Evolutionary conservation across 345 rosid genomes (phyloP), one percentile per base, ranked within the genome.

Genomic region (Angophora floribunda): DNA sequence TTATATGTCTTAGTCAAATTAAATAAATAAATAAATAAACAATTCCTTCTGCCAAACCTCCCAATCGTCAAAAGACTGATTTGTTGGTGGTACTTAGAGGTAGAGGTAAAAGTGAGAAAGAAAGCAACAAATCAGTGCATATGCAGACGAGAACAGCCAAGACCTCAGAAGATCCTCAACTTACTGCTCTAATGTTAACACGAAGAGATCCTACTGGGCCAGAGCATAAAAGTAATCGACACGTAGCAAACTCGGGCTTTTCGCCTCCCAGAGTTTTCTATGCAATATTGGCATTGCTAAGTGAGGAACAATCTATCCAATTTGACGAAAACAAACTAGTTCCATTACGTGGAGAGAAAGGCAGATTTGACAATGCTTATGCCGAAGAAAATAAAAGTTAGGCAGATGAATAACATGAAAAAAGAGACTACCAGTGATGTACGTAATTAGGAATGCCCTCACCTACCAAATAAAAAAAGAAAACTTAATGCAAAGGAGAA

Each of bases 171-270:
- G 79, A 84, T 80, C 87, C 67, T 78, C 52, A 49, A 94, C 97
- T 92, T 92, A 95, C 98, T 3, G 96, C 98, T 88, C 97, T 91
- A 84, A 96, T 96, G 87, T 96, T 96, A 59, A 94, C 88, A 86
- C 98, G 97, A 36, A 97, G 87, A 61, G 98, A 93, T 70, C 93
- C 94, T 85, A 98, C 98, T n/a, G 98, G 98, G 88, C 98, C 99
- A 87, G 93, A 91, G 47, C 98, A 94, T 15, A 95, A 91, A 59
- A 93, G 86, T 22, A 95, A 91, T 88, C 97, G 92, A 92, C 95
- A 93, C 44, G 53, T 87, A 49, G 89, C 92, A 88, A 92, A 97
- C 89, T 93, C 94, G 45, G 98, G 98, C 75, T 94, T 90, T 50
- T 94, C 97, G 88, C 85, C 94, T 85, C 93, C 94, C 57, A 94